Evolutionary conservation across 2,329 filamentous ascomycete genomes (phyloP).

Genomic region (Aspergillus puulaauensis): DNA sequence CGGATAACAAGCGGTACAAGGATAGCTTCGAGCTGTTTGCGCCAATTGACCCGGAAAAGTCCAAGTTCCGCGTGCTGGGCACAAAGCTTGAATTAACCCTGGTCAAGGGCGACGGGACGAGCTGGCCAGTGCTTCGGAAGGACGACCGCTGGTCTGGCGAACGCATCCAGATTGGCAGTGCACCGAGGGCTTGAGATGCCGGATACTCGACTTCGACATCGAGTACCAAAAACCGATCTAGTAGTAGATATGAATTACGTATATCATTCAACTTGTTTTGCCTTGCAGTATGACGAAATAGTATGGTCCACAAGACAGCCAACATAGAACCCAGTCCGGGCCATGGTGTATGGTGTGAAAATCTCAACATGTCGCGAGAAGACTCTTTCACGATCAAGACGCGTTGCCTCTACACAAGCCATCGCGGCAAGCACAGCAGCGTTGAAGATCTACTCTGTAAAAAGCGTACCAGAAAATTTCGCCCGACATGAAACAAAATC

Average conservation of each 20-base stretch:
- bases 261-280: background rate
- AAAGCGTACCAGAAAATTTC: background rate
- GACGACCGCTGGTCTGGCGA: slow-evolving; percentile 73
- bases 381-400: background rate
- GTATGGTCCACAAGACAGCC: background rate
- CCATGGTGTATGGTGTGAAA: no score
- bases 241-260: slow-evolving; percentile 2
- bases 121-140: slow-evolving; percentile 81
- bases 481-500: background rate
- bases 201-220: slow-evolving; percentile 10
- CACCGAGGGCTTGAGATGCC: slow-evolving; percentile 56
- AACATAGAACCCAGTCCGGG: background rate
- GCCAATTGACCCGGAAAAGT: slow-evolving; percentile 71
- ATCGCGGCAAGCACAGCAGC: background rate
- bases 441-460: background rate
- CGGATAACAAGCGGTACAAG: slow-evolving; percentile 79
- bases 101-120: slow-evolving; percentile 68
- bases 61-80: slow-evolving; percentile 76
- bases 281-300: background rate
- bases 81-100: slow-evolving; percentile 85
- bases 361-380: background rate
- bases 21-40: slow-evolving; percentile 73
- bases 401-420: background rate
- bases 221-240: background rate
- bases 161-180: slow-evolving; percentile 85